Evolutionary conservation across 768 basidiomycete genomes (phyloP), one percentile per base, ranked within the genome.

Genomic region (Lentinula sp.): DNA sequence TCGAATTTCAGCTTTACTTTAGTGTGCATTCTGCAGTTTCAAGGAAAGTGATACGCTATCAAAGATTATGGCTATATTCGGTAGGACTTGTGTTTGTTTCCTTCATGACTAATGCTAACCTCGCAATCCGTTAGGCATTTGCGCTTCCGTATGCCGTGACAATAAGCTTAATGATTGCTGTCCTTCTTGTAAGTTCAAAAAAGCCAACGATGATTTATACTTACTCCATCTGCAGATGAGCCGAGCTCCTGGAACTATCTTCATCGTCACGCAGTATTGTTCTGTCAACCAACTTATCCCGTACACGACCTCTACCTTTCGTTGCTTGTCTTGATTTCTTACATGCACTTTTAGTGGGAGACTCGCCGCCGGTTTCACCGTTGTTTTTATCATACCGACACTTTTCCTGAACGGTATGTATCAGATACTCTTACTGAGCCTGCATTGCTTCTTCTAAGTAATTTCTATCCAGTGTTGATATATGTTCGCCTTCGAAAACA

Each of bases 401-500:
- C 23, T 57, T n/a, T 28, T 40, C 11, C 6, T 57, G 13, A 57
- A 57, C 21, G 55, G 55, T 57, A 57, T 9, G 55, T 53, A 5
- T 39, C 21, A 23, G 28, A 43, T 7, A 1, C 10, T 16, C 18
- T 16, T 4, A 42, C 23, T 31, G 46, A 21, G 28, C 35, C 7
- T 40, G 35, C 6, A 21, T 3, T 16, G 15, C n/a, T 39, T 18
- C 6, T 42, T 42, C 35, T n/a, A 8, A 5, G 4, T 16, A 3
- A n/a, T 8, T 48, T 21, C 23, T 13, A 7, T 39, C 0, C 55
- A 57, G 55, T 11, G 35, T 15, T 57, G n/a, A 42, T 57, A 7
- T 57, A 57, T 57, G 23, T 28, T 39, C n/a, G 40, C 4, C 40
- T 57, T 10, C 55, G 55, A 37, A 57, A 57, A 28, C 55, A 57